Conservation (phyloP, 2,329 filamentous ascomycete genomes). For the Penicillium sp. region DNA sequence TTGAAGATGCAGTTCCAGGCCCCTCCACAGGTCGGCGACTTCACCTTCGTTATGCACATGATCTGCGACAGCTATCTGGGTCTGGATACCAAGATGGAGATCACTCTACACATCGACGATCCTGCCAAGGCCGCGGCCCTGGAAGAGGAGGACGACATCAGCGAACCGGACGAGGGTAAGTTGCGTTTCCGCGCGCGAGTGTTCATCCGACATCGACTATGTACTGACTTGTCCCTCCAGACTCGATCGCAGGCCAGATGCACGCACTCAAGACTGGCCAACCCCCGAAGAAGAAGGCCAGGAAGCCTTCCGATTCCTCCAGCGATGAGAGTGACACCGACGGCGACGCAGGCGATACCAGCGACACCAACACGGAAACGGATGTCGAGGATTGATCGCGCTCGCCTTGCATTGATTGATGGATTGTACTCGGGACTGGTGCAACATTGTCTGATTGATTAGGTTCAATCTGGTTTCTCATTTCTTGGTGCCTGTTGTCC, state of each 20-base stretch:
- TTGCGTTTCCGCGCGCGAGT: slow-evolving; percentile 17
- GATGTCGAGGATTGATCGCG: slow-evolving; percentile 64
- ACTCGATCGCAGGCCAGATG: slow-evolving; percentile 89
- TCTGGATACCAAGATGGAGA: slow-evolving; percentile 87
- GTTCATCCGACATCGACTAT: slow-evolving; percentile 3
- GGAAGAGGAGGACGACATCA: slow-evolving; percentile 88
- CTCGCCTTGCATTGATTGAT: slow-evolving; percentile 19
- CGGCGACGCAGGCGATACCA: slow-evolving; percentile 59
- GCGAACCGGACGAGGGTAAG: slow-evolving; percentile 95
- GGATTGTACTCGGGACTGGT: slow-evolving; percentile 21
- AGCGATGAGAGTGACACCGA: slow-evolving; percentile 65
- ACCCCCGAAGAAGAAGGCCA: slow-evolving; percentile 58
- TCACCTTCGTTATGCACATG: slow-evolving; percentile 91
- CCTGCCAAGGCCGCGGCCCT: slow-evolving; percentile 78
- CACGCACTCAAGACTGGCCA: slow-evolving; percentile 72
- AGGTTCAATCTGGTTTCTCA: slow-evolving; percentile 4
- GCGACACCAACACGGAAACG: slow-evolving; percentile 67
- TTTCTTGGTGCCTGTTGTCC: neutral
- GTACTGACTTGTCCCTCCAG: slow-evolving; percentile 45
- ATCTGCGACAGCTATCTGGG: slow-evolving; percentile 94
- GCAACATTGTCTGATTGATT: slow-evolving; percentile 16
- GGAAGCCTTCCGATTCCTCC: slow-evolving; percentile 55
- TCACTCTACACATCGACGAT: slow-evolving; percentile 85
- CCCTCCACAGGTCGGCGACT: slow-evolving; percentile 85
- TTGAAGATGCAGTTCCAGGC: slow-evolving; percentile 96